Evolutionary conservation across 2,329 filamentous ascomycete species (phyloP).

Genomic region (Fusarium chlamydosporum): DNA sequence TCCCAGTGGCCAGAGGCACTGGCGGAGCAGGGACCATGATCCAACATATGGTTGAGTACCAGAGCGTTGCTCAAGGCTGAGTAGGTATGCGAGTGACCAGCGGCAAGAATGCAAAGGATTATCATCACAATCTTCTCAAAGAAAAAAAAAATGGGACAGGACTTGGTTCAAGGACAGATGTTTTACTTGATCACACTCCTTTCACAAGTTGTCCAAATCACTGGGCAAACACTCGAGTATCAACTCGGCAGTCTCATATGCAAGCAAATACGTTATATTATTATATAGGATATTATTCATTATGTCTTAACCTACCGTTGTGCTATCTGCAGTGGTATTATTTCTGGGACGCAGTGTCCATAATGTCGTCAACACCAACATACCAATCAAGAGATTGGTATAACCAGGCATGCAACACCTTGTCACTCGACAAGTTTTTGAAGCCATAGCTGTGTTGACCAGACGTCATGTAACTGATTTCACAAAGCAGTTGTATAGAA

Average conservation of each 20-base stretch:
- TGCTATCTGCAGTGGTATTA: background rate
- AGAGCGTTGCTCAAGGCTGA: constrained; percentile 21
- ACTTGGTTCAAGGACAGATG: background rate
- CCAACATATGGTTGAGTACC: constrained; percentile 21
- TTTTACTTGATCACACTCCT: constrained; percentile 30
- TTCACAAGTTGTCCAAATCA: constrained; percentile 4
- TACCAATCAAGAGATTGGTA: background rate
- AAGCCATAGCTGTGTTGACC: too few species aligned
- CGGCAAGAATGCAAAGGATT: background rate
- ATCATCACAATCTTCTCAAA: constrained; percentile 1
- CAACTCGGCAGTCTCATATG: constrained; percentile 9
- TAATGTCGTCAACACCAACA: background rate
- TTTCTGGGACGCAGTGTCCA: background rate
- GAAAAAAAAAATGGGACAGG: background rate
- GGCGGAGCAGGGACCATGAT: constrained; percentile 8
- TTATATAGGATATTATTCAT: constrained; percentile 3
- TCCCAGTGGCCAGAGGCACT: constrained; percentile 8
- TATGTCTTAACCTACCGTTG: constrained; percentile 20
- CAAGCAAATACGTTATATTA: constrained; percentile 42
- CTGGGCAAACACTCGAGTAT: constrained; percentile 8
- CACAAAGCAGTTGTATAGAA: background rate
- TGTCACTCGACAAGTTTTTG: constrained; percentile 21
- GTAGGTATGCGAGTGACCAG: background rate
- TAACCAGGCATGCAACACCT: background rate
- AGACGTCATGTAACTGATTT: too few species aligned